Evolutionary conservation across 768 basidiomycete species (phyloP), one percentile per base, ranked within the genome.

Genomic region (Cystobasidiopsis lactophilus): DNA sequence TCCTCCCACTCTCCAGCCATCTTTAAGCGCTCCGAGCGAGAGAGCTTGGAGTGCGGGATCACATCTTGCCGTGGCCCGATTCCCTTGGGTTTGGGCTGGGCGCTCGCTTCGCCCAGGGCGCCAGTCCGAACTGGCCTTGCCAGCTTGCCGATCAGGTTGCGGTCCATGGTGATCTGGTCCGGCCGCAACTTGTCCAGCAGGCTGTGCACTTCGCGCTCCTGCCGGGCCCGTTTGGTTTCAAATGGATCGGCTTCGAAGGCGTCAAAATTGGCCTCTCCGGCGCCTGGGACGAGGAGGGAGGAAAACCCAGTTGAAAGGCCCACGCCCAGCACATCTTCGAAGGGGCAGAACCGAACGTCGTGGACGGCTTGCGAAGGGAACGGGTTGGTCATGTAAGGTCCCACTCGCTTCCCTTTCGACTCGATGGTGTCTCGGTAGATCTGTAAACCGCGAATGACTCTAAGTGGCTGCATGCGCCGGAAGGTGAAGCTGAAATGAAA

Each of bases 181-280:
- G 85, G 81, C 70, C 81, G 82, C 55, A 95, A 80, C 82, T 91
- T 89, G 66, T 98, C 91, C 55, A 98, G 69, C 13, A 98, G 74
- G 40, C 72, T 74, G 65, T 82, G 79, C 61, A 96, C 85, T 66
- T 96, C 93, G 52, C 83, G 73, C 69, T 96, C 93, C 51, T 83
- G 73, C 53, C 86, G 68, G 21, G 81, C 73, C 57, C 76, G 78
- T 65, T 74, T 77, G 62, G 79, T 75, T 67, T 98, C 91, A 69
- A 82, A 95, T 2, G 89, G 86, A 74, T 98, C 89, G 0, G 85
- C 84, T 66, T 96, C 93, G 14, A 73, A 66, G 53, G 80, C 82
- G 63, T 98, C 93, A 65, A 88, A 91, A 71, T 93, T 88, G 43
- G 89, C 77, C 66, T 96, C 89, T 31, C 91, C 93, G 9, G 79